Evolutionary conservation across 2,329 filamentous ascomycete species (phyloP).

Genomic region (Colletotrichum paranaense): DNA sequence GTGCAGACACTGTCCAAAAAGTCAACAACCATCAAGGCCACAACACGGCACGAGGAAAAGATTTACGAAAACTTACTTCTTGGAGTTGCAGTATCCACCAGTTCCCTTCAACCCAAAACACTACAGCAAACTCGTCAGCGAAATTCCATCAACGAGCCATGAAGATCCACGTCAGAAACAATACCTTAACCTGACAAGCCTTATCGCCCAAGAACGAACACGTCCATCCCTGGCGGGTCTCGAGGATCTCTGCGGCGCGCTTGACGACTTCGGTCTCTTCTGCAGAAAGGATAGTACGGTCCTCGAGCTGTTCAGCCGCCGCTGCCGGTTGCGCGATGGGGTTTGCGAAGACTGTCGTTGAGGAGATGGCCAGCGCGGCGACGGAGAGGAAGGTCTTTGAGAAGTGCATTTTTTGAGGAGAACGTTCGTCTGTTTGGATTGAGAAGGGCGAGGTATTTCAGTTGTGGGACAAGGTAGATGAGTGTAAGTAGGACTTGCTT

Average conservation of each 20-base stretch:
- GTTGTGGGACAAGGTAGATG: too few relatives aligned
- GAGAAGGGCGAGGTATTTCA: neutral
- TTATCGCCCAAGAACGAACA: neutral
- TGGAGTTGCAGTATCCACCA: neutral
- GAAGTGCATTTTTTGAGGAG: neutral
- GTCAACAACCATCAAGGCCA: neutral
- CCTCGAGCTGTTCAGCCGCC: neutral
- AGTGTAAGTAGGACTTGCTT: too few relatives aligned
- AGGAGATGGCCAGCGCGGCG: neutral
- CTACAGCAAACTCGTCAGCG: neutral
- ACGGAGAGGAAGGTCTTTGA: neutral
- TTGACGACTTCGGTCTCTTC: neutral
- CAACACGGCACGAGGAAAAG: too few relatives aligned
- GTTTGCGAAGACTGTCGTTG: neutral
- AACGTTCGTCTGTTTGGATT: too few relatives aligned
- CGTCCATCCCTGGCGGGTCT: neutral
- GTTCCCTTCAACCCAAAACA: neutral
- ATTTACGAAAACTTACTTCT: neutral
- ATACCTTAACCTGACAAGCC: neutral
- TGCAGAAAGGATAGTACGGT: neutral
- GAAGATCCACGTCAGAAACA: too few relatives aligned
- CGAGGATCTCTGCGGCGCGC: neutral
- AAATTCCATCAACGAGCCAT: neutral
- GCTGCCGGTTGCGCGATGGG: neutral
- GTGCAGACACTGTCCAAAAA: neutral